Percentiles rank a stretch among this genome's conserved stretches.
phyloP scores from a whole-genome alignment of 202 grass and related monocot species.

The Panicum hallii region DNA sequence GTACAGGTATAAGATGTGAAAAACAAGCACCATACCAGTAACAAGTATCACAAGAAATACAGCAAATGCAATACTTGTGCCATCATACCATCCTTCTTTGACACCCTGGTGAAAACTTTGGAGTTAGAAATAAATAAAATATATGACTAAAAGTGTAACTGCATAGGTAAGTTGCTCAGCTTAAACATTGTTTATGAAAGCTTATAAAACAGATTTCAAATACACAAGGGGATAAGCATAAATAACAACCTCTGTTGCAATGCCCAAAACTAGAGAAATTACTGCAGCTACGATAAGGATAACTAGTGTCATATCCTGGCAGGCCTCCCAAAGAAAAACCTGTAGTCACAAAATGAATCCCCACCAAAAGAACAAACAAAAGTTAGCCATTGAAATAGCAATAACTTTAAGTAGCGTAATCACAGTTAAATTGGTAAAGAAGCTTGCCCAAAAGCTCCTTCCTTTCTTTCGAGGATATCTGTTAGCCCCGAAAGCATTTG shows the following conservation, averaged over 20 bases:
- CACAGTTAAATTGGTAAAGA: constrained; percentile 14
- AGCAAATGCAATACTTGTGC: constrained; percentile 93
- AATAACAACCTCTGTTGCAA: constrained; percentile 77
- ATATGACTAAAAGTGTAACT: constrained; percentile 19
- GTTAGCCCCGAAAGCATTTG: constrained; percentile 79
- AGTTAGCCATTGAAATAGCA: constrained; percentile 14
- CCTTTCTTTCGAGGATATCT: constrained; percentile 95
- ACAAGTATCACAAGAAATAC: constrained; percentile 96
- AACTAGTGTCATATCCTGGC: constrained; percentile 87
- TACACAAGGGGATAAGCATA: constrained; percentile 7
- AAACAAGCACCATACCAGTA: constrained; percentile 73
- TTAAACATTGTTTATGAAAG: constrained; percentile 17
- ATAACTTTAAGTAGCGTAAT: constrained; percentile 15
- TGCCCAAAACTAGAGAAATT: constrained; percentile 85
- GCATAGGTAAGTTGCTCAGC: neutral
- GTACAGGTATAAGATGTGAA: neutral
- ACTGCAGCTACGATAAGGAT: constrained; percentile 92
- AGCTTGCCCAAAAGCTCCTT: constrained; percentile 82
- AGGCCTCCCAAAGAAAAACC: constrained; percentile 98
- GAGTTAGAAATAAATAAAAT: constrained; percentile 49
- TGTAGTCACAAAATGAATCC: constrained; percentile 34
- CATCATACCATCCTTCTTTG: constrained; percentile 98
- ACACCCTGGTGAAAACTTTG: constrained; percentile 63
- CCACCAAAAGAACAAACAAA: neutral
- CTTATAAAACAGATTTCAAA: constrained; percentile 29